phyloP scores from a whole-genome alignment of 345 rosid species.

The Microcos paniculata region DNA sequence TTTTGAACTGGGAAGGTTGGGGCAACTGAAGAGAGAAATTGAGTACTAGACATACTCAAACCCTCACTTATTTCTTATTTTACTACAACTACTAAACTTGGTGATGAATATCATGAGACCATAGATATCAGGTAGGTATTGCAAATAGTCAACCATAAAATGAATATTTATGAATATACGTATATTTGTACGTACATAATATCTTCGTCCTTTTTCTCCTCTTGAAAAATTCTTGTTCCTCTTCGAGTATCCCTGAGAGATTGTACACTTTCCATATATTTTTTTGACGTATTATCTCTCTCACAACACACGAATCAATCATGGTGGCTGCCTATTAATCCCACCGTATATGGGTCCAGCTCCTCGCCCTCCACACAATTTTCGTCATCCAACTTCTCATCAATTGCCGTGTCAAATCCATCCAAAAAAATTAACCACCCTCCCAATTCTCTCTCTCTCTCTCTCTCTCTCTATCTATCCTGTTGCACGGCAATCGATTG shows the following conservation, averaged over 20 bases:
- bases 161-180: neutral
- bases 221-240: neutral
- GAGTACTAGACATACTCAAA: slow-evolving; percentile 19
- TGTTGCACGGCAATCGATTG: slow-evolving; percentile 27
- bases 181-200: too few species aligned
- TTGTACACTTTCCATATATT: neutral
- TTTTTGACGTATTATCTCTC: slow-evolving; percentile 2
- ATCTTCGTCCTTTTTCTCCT: neutral
- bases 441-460: neutral
- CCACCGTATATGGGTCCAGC: neutral
- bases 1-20: neutral
- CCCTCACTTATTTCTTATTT: slow-evolving; percentile 33
- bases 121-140: slow-evolving; percentile 26
- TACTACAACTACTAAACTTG: slow-evolving; percentile 30
- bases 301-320: slow-evolving; percentile 14
- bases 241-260: neutral
- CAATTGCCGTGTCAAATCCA: slow-evolving; percentile 22
- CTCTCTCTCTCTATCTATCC: neutral
- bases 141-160: neutral
- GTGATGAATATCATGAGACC: neutral
- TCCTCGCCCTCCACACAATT: slow-evolving; percentile 20
- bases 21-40: neutral
- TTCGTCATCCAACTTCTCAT: slow-evolving; percentile 7
- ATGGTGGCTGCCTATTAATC: slow-evolving; percentile 6
- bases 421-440: neutral